These are phyloP conservation scores for Fusarium poae DNA, from an alignment of 2,329 filamentous ascomycete genomes.

Conservation along the genomic window DNA sequence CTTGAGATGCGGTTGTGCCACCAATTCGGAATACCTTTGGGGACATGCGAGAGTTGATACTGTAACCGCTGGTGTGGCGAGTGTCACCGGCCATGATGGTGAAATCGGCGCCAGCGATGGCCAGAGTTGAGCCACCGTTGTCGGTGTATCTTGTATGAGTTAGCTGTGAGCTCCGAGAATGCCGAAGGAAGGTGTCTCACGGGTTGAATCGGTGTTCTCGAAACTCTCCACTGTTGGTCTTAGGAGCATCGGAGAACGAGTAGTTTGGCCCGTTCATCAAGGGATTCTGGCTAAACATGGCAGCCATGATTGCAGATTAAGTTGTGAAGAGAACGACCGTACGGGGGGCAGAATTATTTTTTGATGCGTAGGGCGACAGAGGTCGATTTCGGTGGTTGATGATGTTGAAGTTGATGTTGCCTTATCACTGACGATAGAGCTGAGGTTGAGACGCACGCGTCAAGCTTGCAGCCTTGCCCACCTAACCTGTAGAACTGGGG, in stretches of 20 bases:
- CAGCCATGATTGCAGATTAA: constrained; percentile 63
- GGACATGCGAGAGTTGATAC: constrained; percentile 95
- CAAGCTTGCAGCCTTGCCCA: constrained; percentile 66
- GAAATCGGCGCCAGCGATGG: constrained; percentile 94
- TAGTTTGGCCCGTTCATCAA: constrained; percentile 77
- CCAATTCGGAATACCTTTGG: constrained; percentile 99
- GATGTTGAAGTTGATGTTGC: constrained; percentile 39
- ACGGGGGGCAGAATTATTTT: not conserved
- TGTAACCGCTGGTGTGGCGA: constrained; percentile 94
- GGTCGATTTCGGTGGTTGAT: constrained; percentile 23
- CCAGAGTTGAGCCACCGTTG: constrained; percentile 96
- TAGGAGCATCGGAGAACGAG: constrained; percentile 73
- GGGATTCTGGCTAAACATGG: constrained; percentile 79
- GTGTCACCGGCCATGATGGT: constrained; percentile 98
- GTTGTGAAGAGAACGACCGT: not conserved
- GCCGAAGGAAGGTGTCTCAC: constrained; percentile 64
- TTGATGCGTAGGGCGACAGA: constrained; percentile 27
- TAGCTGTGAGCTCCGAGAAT: constrained; percentile 5
- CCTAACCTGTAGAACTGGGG: constrained; percentile 46
- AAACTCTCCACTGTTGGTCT: constrained; percentile 65
- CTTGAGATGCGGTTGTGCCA: constrained; percentile 86
- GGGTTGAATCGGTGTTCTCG: constrained; percentile 91
- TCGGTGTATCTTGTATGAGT: constrained; percentile 83
- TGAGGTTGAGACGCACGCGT: constrained; percentile 57
- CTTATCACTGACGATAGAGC: constrained; percentile 40